Evolutionary conservation across 257 asterid genomes (phyloP).

Genomic region (Plantago ovata): DNA sequence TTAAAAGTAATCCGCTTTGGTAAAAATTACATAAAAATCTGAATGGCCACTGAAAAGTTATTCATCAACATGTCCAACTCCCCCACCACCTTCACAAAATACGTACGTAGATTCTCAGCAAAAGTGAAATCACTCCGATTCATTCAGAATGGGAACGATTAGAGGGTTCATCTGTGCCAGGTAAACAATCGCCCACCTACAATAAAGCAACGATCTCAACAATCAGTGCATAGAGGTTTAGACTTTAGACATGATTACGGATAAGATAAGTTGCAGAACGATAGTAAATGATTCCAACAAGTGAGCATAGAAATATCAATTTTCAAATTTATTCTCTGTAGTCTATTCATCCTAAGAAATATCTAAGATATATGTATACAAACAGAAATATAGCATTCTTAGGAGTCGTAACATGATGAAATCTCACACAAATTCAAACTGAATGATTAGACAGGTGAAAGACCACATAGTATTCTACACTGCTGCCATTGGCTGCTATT

Average conservation of each 20-base stretch:
- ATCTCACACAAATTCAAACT: no score
- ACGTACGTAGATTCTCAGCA: slow-evolving; percentile 11
- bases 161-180: slow-evolving; percentile 91
- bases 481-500: no score
- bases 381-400: no score
- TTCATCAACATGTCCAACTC: slow-evolving; percentile 18
- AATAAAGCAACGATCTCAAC: slow-evolving; percentile 4
- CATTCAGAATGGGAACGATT: slow-evolving; percentile 76
- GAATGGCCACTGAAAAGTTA: slow-evolving; percentile 21
- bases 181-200: slow-evolving; percentile 93
- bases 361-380: no score
- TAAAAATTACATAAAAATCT: slow-evolving; percentile 23
- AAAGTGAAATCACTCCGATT: slow-evolving; percentile 38
- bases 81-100: slow-evolving; percentile 14
- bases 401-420: no score
- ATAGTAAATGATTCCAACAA: not conserved
- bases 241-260: not conserved
- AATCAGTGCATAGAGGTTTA: not conserved
- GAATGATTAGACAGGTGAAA: no score
- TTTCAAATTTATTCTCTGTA: not conserved
- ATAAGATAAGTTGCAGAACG: not conserved
- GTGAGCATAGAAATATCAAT: not conserved
- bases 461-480: no score
- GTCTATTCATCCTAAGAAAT: not conserved
- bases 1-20: slow-evolving; percentile 12